Evolutionary conservation across 2,329 filamentous ascomycete genomes (phyloP), one percentile per base, ranked within the genome.

Genomic region (Torrubiellomyces zombiae): DNA sequence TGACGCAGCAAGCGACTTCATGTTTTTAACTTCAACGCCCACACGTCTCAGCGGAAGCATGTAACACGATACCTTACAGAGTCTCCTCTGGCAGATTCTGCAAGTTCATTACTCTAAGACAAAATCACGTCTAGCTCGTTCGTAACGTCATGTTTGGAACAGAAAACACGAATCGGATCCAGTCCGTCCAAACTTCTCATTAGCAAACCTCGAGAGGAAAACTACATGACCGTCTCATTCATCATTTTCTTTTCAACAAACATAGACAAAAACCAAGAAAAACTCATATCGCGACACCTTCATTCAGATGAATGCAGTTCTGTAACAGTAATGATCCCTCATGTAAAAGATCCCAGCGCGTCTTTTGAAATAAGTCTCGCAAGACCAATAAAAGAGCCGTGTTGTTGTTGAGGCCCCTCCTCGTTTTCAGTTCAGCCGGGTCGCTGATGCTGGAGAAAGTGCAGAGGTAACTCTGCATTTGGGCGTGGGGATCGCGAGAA

Each of bases 291-390:
- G 31, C 38, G 10, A 37, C 44, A 8, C 42, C 44, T 7, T 37
- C 33, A 16, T 48, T 48, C 12, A 48, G 36, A 10, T 38, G 33
- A 33, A 92, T 79, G 46, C 83, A 92, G 44, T 82, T 86, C 29
- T 63, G 72, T 42, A 95, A 51, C 33, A 93, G 54, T 13, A 68
- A 75, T 19, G 78, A 77, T 18, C 82, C 86, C 51, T 95, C 86
- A 28, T 89, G 75, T 34, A 94, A 56, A 26, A 95, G 53, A 56
- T 94, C 83, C 86, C 86, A 95, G 22, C 83, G 65, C 16, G 82
- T 83, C 39, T 74, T 74, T 34, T 65, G 60, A 44, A 94, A 93
- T 23, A 75, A 76, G 29, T 81, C 75, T 31, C 75, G 72, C 33
- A 95, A 62, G 19, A 92, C 65, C 51, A 86, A 65, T 35, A 95